These are phyloP conservation scores for Boletus subparvulus DNA, from an alignment of 768 basidiomycete genomes.

Conservation along the genomic window DNA sequence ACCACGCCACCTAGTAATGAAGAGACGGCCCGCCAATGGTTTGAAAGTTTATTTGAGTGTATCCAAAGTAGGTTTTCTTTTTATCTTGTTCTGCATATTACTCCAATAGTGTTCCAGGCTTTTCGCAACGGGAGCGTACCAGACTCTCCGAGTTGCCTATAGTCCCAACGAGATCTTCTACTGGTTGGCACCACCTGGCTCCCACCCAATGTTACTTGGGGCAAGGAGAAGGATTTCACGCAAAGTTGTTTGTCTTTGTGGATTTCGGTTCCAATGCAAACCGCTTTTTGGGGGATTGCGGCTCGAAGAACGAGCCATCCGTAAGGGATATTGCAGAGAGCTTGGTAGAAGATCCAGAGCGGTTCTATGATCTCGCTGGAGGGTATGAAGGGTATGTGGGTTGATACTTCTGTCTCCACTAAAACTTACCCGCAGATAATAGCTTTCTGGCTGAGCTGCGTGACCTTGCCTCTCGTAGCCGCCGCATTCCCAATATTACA, in stretches of 20 bases:
- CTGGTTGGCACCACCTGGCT: conserved; percentile 37
- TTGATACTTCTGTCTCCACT: not conserved
- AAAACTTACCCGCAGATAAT: not conserved
- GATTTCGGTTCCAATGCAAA: conserved; percentile 81
- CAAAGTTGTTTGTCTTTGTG: conserved; percentile 80
- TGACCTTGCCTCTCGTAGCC: conserved; percentile 70
- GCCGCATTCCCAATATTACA: conserved; percentile 46
- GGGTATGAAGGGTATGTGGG: conserved; percentile 58
- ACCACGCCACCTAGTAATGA: conserved; percentile 52
- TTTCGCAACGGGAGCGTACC: conserved; percentile 50
- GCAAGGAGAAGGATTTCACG: conserved; percentile 61
- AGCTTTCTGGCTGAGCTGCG: conserved; percentile 81
- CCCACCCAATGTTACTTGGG: conserved; percentile 70
- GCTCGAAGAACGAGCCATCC: conserved; percentile 80
- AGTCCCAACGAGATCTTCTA: conserved; percentile 35
- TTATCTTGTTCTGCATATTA: not conserved
- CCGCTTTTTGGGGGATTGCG: conserved; percentile 77
- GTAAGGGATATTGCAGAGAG: conserved; percentile 74
- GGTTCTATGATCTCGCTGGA: conserved; percentile 66
- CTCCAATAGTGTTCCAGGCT: conserved; percentile 42
- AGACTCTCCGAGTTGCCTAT: conserved; percentile 55
- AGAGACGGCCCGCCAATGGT: conserved; percentile 59
- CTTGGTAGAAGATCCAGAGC: conserved; percentile 59
- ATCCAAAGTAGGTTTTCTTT: conserved; percentile 45
- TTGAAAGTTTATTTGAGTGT: conserved; percentile 58